Evolutionary conservation across 768 basidiomycete species (phyloP), one percentile per base, ranked within the genome.

Genomic region (Strobilomyces confusus): DNA sequence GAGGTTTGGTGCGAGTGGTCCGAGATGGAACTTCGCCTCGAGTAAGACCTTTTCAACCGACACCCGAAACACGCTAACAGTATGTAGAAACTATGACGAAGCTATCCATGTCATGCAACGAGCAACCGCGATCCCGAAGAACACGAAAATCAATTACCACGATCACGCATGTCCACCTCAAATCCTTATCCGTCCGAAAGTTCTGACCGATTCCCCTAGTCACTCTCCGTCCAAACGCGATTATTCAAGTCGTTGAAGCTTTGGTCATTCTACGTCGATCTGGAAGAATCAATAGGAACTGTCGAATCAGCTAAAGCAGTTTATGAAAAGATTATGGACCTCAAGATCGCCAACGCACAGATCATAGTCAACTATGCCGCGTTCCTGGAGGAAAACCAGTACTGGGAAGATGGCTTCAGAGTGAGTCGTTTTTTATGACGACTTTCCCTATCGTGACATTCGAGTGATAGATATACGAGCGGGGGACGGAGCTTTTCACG

Each of bases 1-100:
- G 97, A 98, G 69, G 82, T 98, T 14, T 99, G 97, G 97, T 98
- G 95, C 63, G 97, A 98, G 72, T 98, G 97, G 95, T 84, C 97
- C 8, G 97, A 99, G 72, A 85, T 98, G 87, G 97, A 99, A 68
- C 78, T 98, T 46, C 84, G 95, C 40, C 87, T 94, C 46, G 95
- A 95, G 95, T 95, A 73, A 63, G 91, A 78, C 6, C 4, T 30
- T 14, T 17, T 57, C 25, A 26, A 38, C 6, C 34, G 44, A 29
- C 47, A 2, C 19, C 14, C 9, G 41, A 52, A 34, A 43, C 14
- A 14, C 49, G 26, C 61, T 68, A 8, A 69, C 37, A 22, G 17
- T 22, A 1, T 26, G n/a, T 64, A 98, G 95, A 59, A 97, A 97
- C 65, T 98, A 95, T 61, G 95, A 98, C 53, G 94, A 98, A 60